phyloP scores from a whole-genome alignment of 2,329 filamentous ascomycete genomes.

The Blumeria hordei region DNA sequence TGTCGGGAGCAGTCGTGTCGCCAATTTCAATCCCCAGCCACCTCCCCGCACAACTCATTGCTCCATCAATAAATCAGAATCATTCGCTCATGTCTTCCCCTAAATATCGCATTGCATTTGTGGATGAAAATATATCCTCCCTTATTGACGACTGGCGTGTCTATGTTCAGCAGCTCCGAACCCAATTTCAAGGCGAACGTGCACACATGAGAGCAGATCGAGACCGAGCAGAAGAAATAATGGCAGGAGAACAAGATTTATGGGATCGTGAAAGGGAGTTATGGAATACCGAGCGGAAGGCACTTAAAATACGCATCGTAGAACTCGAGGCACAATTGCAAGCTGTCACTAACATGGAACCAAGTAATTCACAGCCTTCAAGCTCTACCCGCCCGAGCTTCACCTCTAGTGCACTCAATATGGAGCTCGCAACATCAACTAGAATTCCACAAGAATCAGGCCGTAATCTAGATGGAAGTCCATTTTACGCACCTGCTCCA shows the following conservation, averaged over 20 bases:
- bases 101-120: conserved; percentile 12
- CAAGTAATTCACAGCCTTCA: neutral
- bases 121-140: conserved; percentile 9
- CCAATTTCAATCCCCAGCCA: too few relatives aligned
- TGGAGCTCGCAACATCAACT: conserved; percentile 2
- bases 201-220: conserved; percentile 14
- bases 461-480: conserved; percentile 13
- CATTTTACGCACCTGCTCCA: conserved; percentile 15
- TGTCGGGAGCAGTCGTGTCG: too few relatives aligned
- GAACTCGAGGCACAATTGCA: conserved; percentile 10
- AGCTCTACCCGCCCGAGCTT: neutral
- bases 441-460: conserved; percentile 15
- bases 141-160: conserved; percentile 14
- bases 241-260: conserved; percentile 14
- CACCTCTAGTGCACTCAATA: conserved; percentile 2
- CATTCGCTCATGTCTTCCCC: conserved; percentile 12
- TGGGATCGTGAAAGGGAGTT: conserved; percentile 14
- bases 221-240: conserved; percentile 12
- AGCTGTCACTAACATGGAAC: neutral
- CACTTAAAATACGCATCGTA: conserved; percentile 9
- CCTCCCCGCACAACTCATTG: too few relatives aligned
- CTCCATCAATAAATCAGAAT: neutral
- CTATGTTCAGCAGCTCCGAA: conserved; percentile 12
- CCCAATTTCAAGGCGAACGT: conserved; percentile 13
- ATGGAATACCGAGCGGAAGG: neutral